Conservation (phyloP, 108 stramenopile genomes). For the Cyclotella baltica region DNA sequence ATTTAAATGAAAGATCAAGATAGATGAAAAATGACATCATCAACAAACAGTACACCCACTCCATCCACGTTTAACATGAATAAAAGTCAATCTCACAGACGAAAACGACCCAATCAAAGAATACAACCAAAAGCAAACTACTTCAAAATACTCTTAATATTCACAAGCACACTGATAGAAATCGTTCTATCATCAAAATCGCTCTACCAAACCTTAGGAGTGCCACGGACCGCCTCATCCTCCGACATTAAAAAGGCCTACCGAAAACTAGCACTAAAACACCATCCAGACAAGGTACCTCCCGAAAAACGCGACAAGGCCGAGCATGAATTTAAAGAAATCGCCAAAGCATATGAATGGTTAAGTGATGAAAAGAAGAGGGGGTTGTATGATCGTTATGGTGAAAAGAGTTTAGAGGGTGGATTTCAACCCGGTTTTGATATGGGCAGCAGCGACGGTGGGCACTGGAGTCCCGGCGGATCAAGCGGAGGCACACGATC, state of each 20-base stretch:
- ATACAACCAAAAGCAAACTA: not conserved
- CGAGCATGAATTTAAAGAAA: conserved; percentile 91
- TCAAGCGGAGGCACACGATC: conserved; percentile 20
- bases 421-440: conserved; percentile 57
- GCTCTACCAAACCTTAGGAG: conserved; percentile 65
- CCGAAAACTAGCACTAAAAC: conserved; percentile 78
- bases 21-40: too few relatives aligned
- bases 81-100: too few relatives aligned
- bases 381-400: conserved; percentile 92
- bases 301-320: conserved; percentile 43
- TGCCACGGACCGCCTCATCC: conserved; percentile 56
- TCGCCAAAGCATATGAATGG: conserved; percentile 94
- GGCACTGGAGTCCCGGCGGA: not conserved
- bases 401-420: conserved; percentile 85
- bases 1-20: too few relatives aligned
- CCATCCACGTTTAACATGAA: too few relatives aligned
- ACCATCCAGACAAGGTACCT: conserved; percentile 94
- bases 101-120: not conserved
- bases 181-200: conserved; percentile 1
- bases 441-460: not conserved
- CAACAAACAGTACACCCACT: too few relatives aligned
- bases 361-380: conserved; percentile 93
- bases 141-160: not conserved
- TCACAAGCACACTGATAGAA: not conserved
- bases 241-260: conserved; percentile 87